Base-by-base conservation (phyloP, 2,329 filamentous ascomycete species). In the Pseudogymnoascus sp. region DNA sequence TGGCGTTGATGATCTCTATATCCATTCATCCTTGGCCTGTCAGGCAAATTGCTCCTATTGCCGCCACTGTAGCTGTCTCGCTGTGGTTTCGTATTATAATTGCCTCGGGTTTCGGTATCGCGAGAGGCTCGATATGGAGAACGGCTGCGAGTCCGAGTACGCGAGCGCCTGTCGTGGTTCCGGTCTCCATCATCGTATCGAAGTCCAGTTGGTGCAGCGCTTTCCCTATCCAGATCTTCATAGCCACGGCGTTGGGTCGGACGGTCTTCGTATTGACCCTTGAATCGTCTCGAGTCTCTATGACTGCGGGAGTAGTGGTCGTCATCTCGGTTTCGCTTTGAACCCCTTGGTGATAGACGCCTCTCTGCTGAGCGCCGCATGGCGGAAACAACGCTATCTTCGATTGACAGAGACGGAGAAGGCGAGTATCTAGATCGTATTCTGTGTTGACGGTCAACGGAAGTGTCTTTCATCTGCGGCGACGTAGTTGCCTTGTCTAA, bases 381-480 rank as follows among this genome's bases (percentile, higher is more conserved):
- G 71, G 76, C 79, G 59, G 78, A 75, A 66, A 74, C 74, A 67
- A 76, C 72, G 73, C 78, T 78, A 77, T 77, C 70, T 68, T 76
- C 66, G 69, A 74, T 72, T 69, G 69, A 68, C 59, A 66, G 47
- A 62, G 73, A 74, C 65, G 67, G 70, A 64, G 73, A 73, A 65
- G 68, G 69, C 44, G 74, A 72, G 61, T 69, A 70, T 65, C 70
- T 70, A 72, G 70, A 70, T 63, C 82, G 85, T 79, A 78, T 82
- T 93, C 91, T 96, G 89, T 89, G 84, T 83, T 82, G 86, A 85
- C 88, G 89, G 91, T 96, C 90, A 96, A 96, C 87, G 85, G 83
- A 86, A 85, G 80, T 87, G 88, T 86, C 83, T 84, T 87, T 85
- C 82, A 84, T 79, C 77, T 82, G 83, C 82, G 83, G 85, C 87